A percentile compares a stretch with the other conserved stretches of the same genome.
These are phyloP conservation scores for Sicyos baderoa DNA, from an alignment of 306 rosid genomes.

Conservation along the genomic window DNA sequence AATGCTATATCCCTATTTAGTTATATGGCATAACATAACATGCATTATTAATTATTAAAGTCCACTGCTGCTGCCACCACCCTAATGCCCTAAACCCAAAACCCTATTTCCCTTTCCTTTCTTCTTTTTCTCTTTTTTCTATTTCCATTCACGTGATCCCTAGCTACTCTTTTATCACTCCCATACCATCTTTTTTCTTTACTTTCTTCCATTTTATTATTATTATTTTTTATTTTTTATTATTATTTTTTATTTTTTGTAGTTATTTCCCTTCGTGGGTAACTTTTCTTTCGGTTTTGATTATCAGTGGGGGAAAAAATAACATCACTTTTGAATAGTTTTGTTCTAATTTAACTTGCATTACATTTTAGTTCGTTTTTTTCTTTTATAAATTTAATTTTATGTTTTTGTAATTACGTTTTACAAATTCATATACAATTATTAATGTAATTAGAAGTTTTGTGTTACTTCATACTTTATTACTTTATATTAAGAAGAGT, in stretches of 20 bases:
- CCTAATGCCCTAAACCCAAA: constrained; percentile 7
- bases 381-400: too few species aligned
- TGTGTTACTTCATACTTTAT: too few species aligned
- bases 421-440: not conserved
- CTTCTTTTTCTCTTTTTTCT: not conserved
- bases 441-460: not conserved
- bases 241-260: not conserved
- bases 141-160: constrained; percentile 11
- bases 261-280: not conserved
- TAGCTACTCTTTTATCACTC: constrained; percentile 2
- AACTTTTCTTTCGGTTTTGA: not conserved
- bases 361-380: too few species aligned
- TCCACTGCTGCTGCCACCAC: constrained; percentile 14
- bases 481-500: too few species aligned
- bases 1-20: constrained; percentile 4
- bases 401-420: not conserved
- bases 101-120: not conserved
- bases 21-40: not conserved
- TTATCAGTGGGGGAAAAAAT: too few species aligned
- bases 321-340: too few species aligned
- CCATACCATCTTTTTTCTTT: not conserved
- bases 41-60: constrained; percentile 10
- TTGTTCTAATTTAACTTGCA: too few species aligned
- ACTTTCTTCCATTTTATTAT: not conserved
- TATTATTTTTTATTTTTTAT: not conserved